A percentile compares a stretch with the other conserved stretches of the same genome.
These are phyloP conservation scores for Nemania diffusa DNA, from an alignment of 2,329 filamentous ascomycete species.

Conservation along the genomic window DNA sequence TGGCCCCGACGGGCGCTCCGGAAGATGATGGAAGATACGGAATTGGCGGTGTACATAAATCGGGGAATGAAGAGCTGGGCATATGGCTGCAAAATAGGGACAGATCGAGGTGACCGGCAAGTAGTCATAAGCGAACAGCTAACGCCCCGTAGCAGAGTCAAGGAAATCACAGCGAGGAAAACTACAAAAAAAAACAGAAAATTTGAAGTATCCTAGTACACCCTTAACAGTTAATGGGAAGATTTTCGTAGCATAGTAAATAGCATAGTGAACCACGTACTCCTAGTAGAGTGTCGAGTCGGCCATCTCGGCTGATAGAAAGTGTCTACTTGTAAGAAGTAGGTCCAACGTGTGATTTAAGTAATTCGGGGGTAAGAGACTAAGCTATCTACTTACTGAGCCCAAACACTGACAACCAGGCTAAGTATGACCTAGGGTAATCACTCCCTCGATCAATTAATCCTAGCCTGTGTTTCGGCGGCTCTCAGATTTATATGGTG, in stretches of 20 bases:
- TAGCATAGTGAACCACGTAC: background rate
- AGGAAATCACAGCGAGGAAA: background rate
- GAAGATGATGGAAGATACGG: conserved; percentile 20
- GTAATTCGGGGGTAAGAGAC: background rate
- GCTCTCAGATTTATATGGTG: background rate
- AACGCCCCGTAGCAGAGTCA: conserved; percentile 8
- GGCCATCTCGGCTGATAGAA: background rate
- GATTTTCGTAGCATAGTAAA: background rate
- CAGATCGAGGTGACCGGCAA: background rate
- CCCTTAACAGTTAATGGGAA: background rate
- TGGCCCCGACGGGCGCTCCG: conserved; percentile 28
- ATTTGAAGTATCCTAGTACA: background rate
- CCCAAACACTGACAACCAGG: background rate
- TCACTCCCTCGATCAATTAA: background rate
- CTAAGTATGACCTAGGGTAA: background rate
- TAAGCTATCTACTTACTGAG: background rate
- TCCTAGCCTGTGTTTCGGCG: background rate
- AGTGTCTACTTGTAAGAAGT: background rate
- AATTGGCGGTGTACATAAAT: conserved; percentile 22
- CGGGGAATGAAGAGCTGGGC: conserved; percentile 25
- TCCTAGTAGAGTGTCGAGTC: conserved; percentile 10
- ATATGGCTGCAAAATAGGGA: conserved; percentile 20
- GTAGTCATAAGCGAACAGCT: conserved; percentile 4
- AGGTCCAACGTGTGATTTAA: background rate
- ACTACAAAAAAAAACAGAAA: background rate